phyloP scores from a whole-genome alignment of 495 filamentous ascomycete genomes.

The Aspergillus bridgeri region DNA sequence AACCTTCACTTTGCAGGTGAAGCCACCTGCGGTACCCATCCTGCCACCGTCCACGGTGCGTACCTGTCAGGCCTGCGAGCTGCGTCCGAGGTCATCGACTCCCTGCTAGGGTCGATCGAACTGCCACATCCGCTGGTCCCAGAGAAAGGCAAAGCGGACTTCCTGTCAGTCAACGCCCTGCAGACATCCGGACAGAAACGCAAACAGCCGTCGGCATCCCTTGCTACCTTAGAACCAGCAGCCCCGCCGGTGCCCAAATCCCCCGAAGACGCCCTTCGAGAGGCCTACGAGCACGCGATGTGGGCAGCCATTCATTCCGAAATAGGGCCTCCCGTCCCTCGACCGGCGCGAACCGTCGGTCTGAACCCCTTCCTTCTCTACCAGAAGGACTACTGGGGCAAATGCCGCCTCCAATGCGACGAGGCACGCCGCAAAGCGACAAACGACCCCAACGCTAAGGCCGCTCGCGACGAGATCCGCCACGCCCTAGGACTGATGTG shows the following conservation, averaged over 20 bases:
- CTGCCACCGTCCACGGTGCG: conserved; percentile 93
- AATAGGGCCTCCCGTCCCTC: conserved; percentile 69
- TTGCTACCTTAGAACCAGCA: conserved; percentile 9
- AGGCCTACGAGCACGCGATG: conserved; percentile 71
- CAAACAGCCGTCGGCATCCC: conserved; percentile 14
- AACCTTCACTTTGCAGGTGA: conserved; percentile 97
- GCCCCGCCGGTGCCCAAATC: conserved; percentile 19
- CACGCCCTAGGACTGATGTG: conserved; percentile 82
- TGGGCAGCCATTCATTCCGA: conserved; percentile 62
- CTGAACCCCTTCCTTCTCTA: conserved; percentile 67
- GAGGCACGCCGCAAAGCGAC: conserved; percentile 60
- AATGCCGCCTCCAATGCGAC: conserved; percentile 69
- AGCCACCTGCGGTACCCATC: conserved; percentile 91
- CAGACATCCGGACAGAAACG: conserved; percentile 17
- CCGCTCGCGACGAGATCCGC: conserved; percentile 70
- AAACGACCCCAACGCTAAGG: conserved; percentile 63
- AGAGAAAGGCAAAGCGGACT: conserved; percentile 47
- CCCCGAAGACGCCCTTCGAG: conserved; percentile 52
- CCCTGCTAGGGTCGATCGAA: conserved; percentile 75
- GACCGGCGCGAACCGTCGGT: conserved; percentile 60
- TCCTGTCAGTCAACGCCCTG: conserved; percentile 28
- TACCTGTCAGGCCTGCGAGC: conserved; percentile 90
- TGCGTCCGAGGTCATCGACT: conserved; percentile 76
- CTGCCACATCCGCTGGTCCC: conserved; percentile 73
- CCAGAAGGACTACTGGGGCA: conserved; percentile 76